These are phyloP conservation scores for Passiflora organensis DNA, from an alignment of 345 rosid genomes.

Conservation along the genomic window DNA sequence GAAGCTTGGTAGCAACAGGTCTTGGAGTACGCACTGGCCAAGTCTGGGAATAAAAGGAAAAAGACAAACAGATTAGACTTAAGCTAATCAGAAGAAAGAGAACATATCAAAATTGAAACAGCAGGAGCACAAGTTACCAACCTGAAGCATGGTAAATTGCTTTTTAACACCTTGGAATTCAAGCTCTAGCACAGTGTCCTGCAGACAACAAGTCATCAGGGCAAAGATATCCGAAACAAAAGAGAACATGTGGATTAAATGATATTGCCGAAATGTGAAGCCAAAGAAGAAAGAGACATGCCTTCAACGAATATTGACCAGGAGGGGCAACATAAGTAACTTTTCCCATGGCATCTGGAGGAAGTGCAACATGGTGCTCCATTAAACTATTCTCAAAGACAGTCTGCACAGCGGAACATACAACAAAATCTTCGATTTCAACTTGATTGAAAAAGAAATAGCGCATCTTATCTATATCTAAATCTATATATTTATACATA, in stretches of 20 bases:
- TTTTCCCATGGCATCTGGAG: slow-evolving; percentile 98
- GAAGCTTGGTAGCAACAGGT: slow-evolving; percentile 98
- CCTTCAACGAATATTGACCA: slow-evolving; percentile 98
- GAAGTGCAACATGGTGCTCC: slow-evolving; percentile 84
- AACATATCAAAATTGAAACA: not conserved
- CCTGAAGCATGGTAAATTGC: slow-evolving; percentile 98
- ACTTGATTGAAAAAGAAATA: not conserved
- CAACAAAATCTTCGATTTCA: slow-evolving; percentile 15
- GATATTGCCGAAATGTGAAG: not conserved
- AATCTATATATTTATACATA: too few relatives aligned
- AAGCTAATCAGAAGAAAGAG: not conserved
- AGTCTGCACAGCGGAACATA: slow-evolving; percentile 43
- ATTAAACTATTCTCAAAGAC: slow-evolving; percentile 94
- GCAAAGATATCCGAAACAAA: not conserved
- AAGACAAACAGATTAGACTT: slow-evolving; percentile 5
- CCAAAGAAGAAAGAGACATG: slow-evolving; percentile 18
- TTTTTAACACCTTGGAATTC: slow-evolving; percentile 97
- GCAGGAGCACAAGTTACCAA: slow-evolving; percentile 25
- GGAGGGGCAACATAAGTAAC: slow-evolving; percentile 86
- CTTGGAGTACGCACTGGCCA: slow-evolving; percentile 99
- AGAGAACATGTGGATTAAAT: not conserved
- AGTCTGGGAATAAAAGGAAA: slow-evolving; percentile 44
- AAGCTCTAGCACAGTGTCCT: slow-evolving; percentile 97
- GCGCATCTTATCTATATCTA: too few relatives aligned
- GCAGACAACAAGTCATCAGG: slow-evolving; percentile 14